Base-by-base conservation (phyloP, 2,329 filamentous ascomycete genomes). In the Fusarium acutatum region DNA sequence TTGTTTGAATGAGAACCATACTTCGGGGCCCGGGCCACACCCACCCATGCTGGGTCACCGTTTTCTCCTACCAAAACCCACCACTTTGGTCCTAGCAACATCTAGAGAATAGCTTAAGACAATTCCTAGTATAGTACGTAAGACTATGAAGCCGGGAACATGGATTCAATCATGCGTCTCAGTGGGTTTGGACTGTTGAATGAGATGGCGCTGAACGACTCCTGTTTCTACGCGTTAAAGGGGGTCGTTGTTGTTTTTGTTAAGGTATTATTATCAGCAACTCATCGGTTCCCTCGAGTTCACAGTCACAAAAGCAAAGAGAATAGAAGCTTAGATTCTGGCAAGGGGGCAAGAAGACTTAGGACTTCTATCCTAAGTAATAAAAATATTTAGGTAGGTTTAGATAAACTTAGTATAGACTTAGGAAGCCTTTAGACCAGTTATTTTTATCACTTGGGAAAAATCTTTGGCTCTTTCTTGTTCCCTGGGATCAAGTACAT, bases 131-230 rank as follows among this genome's bases (percentile, higher is more conserved):
- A 60, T 37, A 47, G 52, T 44, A 40, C 44, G 43, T 43, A 44
- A 64, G 30, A 64, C 65, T 20, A 68, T 49, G 38, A 34, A 35
- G 58, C 63, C 52, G n/a, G 65, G 68, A 74, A 61, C 64, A 75
- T 67, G 72, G 62, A 30, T 70, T 58, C 34, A 49, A 49, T 35
- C 46, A 43, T 49, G 53, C 49, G 43, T 58, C 44, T 56, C 47
- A 24, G 57, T 56, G 53, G 54, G 26, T 18, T 64, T 52, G 59
- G 59, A 67, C 62, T 68, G 53, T 69, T 64, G 17, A 58, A 69
- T 49, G 52, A 54, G 67, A 53, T 38, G 30, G 41, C 30, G 34
- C 9, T 18, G 46, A 69, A 13, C 38, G 41, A 37, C 59, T 61
- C 66, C 54, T 53, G 62, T 64, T 41, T 18, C 30, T 15, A 46